These are phyloP conservation scores for Nicotiana benthamiana DNA, from an alignment of 257 asterid genomes.

Conservation along the genomic window DNA sequence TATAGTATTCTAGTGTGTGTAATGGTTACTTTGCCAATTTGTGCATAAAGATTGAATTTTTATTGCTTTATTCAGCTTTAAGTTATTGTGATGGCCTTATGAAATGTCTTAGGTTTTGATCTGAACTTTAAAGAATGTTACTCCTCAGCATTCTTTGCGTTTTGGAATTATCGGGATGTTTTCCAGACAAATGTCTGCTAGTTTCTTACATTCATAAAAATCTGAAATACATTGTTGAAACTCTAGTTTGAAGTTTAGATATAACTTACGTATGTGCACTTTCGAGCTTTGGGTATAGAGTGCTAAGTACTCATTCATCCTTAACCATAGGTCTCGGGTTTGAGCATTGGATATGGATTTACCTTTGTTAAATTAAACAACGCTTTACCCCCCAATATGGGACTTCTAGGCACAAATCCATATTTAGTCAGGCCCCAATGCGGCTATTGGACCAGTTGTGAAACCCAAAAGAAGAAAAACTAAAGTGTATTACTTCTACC, in stretches of 20 bases:
- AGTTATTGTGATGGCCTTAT: not conserved
- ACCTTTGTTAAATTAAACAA: too few relatives aligned
- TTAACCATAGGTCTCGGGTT: too few relatives aligned
- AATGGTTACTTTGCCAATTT: not conserved
- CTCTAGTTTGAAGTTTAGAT: not conserved
- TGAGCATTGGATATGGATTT: too few relatives aligned
- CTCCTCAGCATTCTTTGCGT: not conserved
- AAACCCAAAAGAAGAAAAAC: too few relatives aligned
- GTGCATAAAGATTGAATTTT: not conserved
- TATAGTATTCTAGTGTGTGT: not conserved
- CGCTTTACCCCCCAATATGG: too few relatives aligned
- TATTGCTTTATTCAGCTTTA: not conserved
- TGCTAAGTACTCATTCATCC: too few relatives aligned
- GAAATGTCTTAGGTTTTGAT: not conserved
- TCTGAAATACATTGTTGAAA: not conserved
- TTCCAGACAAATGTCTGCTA: not conserved
- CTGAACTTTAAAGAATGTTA: not conserved
- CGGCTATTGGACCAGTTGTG: too few relatives aligned
- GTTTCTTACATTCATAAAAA: not conserved
- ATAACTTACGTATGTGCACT: not conserved
- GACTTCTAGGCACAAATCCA: too few relatives aligned
- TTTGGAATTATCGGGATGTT: not conserved
- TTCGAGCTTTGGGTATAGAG: too few relatives aligned
- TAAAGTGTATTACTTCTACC: too few relatives aligned
- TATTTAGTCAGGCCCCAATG: too few relatives aligned